phyloP scores from a whole-genome alignment of 208 protist genomes.

The Endotrypanum monterogeii region DNA sequence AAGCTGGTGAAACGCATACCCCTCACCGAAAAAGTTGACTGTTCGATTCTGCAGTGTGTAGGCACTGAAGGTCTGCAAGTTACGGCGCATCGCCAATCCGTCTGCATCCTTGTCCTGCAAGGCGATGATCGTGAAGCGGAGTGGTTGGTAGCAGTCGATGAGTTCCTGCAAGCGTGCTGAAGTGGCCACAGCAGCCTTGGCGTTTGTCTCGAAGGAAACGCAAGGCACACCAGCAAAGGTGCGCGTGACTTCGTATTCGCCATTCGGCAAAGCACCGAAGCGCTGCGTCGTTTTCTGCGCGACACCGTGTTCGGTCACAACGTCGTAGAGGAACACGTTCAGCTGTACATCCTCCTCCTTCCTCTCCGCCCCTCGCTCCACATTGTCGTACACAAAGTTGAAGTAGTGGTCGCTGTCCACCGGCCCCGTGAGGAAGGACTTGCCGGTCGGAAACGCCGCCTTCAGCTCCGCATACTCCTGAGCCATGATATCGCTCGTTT shows the following conservation, averaged over 20 bases:
- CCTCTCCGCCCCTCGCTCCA: conserved; percentile 32
- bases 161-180: conserved; percentile 44
- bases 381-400: conserved; percentile 84
- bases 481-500: conserved; percentile 85
- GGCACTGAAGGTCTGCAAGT: conserved; percentile 42
- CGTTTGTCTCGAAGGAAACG: conserved; percentile 84
- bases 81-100: conserved; percentile 25
- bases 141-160: conserved; percentile 52
- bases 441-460: conserved; percentile 70
- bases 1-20: conserved; percentile 81
- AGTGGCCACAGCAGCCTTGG: conserved; percentile 26
- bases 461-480: conserved; percentile 89
- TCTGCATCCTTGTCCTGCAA: conserved; percentile 64
- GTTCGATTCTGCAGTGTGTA: conserved; percentile 69
- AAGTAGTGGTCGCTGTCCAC: conserved; percentile 90
- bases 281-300: conserved; percentile 32
- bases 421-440: conserved; percentile 79
- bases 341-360: conserved; percentile 74
- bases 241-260: conserved; percentile 74
- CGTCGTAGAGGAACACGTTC: conserved; percentile 80
- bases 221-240: conserved; percentile 42
- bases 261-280: conserved; percentile 33
- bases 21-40: conserved; percentile 75
- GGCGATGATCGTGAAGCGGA: conserved; percentile 65
- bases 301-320: conserved; percentile 24